A percentile compares a stretch with the other conserved stretches of the same genome.
These are phyloP conservation scores for Melastoma malabathricum DNA, from an alignment of 345 rosid species.

Conservation along the genomic window DNA sequence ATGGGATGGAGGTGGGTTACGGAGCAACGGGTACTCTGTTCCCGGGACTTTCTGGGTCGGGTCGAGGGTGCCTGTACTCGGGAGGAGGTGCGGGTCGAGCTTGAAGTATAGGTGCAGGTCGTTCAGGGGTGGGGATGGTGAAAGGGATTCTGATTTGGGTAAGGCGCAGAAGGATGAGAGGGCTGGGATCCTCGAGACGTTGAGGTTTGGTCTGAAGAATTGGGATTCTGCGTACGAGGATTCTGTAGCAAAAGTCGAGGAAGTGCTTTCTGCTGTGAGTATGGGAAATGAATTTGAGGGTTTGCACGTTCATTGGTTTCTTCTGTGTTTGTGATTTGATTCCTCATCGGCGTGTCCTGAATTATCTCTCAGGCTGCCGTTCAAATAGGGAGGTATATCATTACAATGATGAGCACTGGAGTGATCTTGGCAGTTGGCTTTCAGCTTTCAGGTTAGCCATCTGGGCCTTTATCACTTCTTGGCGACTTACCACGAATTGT, in stretches of 20 bases:
- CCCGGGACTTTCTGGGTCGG: slow-evolving; percentile 16
- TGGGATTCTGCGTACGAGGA: slow-evolving; percentile 5
- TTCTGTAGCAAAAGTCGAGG: slow-evolving; percentile 11
- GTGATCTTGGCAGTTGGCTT: slow-evolving; percentile 70
- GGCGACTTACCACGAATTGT: background rate
- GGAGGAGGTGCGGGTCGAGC: slow-evolving; percentile 14
- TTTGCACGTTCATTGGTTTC: background rate
- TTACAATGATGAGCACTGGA: slow-evolving; percentile 92
- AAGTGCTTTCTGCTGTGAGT: slow-evolving; percentile 7
- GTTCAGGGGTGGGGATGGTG: slow-evolving; percentile 31
- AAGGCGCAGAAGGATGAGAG: slow-evolving; percentile 20
- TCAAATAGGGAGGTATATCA: slow-evolving; percentile 83
- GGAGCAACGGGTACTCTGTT: slow-evolving; percentile 9
- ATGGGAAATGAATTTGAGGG: background rate
- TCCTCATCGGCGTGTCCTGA: background rate
- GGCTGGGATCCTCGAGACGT: slow-evolving; percentile 29
- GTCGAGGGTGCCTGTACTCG: slow-evolving; percentile 8
- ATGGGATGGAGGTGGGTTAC: slow-evolving; percentile 18
- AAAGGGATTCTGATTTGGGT: slow-evolving; percentile 21
- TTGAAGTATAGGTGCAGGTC: slow-evolving; percentile 27
- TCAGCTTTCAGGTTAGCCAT: slow-evolving; percentile 66
- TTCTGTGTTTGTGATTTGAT: background rate
- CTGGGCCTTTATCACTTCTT: background rate
- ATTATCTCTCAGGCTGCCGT: slow-evolving; percentile 39
- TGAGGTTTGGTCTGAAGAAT: slow-evolving; percentile 2